phyloP scores from a whole-genome alignment of 495 filamentous ascomycete genomes.

The Penicillium waksmanii region DNA sequence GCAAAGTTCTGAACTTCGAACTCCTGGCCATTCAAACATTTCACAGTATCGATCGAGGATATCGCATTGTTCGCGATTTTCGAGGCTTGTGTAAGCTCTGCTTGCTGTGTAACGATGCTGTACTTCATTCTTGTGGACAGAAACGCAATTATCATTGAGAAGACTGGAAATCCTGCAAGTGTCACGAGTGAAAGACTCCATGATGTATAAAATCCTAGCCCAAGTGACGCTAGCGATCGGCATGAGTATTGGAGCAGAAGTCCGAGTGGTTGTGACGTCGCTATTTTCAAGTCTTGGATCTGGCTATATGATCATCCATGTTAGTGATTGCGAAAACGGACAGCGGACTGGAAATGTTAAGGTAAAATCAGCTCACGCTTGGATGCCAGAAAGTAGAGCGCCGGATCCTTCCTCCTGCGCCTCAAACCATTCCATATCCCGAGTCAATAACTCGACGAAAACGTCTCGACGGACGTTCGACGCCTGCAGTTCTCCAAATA shows the following conservation, averaged over 20 bases:
- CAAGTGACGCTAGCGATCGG: constrained; percentile 63
- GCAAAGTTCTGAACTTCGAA: constrained; percentile 70
- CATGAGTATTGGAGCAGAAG: constrained; percentile 64
- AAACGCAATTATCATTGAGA: constrained; percentile 59
- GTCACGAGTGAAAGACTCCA: constrained; percentile 88
- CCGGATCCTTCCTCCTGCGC: constrained; percentile 68
- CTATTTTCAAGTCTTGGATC: constrained; percentile 78
- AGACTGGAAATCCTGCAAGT: constrained; percentile 72
- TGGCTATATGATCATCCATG: constrained; percentile 55
- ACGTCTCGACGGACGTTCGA: constrained; percentile 62
- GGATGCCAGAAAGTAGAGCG: constrained; percentile 68
- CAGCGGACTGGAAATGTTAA: neutral
- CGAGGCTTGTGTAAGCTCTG: constrained; percentile 68
- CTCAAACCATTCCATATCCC: constrained; percentile 86
- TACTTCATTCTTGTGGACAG: constrained; percentile 64
- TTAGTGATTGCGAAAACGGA: neutral
- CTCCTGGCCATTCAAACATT: constrained; percentile 78
- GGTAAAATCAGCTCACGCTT: constrained; percentile 57
- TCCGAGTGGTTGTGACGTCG: constrained; percentile 78
- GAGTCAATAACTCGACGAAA: constrained; percentile 68
- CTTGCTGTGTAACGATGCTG: constrained; percentile 70
- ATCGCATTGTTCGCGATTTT: constrained; percentile 73
- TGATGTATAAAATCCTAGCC: constrained; percentile 73
- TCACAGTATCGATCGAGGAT: constrained; percentile 80
- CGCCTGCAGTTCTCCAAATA: constrained; percentile 82